Evolutionary conservation across 306 rosid species (phyloP).

Genomic region (Fragaria nilgerrensis): DNA sequence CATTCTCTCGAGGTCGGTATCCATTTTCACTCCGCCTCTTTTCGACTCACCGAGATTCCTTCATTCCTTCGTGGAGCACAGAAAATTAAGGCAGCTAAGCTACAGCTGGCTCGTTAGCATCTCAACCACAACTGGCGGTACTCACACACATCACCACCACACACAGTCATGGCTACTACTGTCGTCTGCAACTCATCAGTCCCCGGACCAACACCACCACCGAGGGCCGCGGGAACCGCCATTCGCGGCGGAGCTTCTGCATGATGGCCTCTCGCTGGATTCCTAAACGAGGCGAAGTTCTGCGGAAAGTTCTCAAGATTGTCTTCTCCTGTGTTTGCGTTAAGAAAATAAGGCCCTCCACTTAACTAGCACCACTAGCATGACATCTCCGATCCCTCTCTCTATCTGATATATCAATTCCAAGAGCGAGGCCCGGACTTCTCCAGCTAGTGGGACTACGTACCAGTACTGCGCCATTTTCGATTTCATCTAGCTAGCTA

Average conservation of each 20-base stretch:
- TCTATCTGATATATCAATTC: background rate
- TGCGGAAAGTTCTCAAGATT: conserved; percentile 14
- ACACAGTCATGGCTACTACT: background rate
- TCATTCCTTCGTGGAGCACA: background rate
- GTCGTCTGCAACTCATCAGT: background rate
- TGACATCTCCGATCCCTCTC: background rate
- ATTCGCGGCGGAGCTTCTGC: background rate
- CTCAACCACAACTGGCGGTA: background rate
- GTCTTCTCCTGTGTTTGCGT: conserved; percentile 14
- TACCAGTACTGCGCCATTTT: background rate
- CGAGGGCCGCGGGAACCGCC: background rate
- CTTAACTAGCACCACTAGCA: background rate
- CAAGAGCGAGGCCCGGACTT: background rate
- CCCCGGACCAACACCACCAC: background rate
- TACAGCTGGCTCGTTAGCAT: background rate
- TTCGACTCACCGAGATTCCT: background rate
- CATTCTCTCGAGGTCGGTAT: background rate
- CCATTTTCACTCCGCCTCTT: too few species aligned
- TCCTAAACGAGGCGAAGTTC: conserved; percentile 28
- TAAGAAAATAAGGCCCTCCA: background rate
- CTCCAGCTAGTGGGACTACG: background rate
- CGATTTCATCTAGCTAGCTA: background rate
- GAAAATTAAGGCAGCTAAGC: background rate
- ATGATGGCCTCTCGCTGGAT: conserved; percentile 20
- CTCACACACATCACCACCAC: background rate